Base-by-base conservation (phyloP, 192 early-diverging fungal genomes). In the Coemansia sp. region DNA sequence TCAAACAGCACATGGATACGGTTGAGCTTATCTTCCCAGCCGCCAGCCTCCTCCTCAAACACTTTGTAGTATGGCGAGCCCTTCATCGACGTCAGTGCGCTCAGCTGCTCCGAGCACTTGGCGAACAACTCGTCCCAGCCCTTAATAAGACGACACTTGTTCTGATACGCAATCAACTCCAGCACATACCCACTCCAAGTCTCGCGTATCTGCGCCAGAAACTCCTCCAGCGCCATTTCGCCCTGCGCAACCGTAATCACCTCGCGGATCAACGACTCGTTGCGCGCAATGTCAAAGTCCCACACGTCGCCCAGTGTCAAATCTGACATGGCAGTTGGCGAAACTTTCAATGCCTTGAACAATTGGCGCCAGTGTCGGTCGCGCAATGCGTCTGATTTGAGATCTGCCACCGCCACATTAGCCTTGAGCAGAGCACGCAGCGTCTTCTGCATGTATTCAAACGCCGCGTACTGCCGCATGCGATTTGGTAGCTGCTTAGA, bases 171-270 rank as follows among this genome's bases (percentile, higher is more conserved):
- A 48, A 97, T 91, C 21, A 99, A 87, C 68, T 99, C 98, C 34
- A 99, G 72, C 14, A 88, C 84, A 68, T 97, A 98, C 49, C 84
- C 88, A 22, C 87, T 87, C 98, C 98, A 99, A 0, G 90, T 93
- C 69, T 95, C 94, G 68, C 87, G 85, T 50, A 89, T 81, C 80
- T 95, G 93, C 58, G 88, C 89, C 79, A 99, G 84, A 84, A 95
- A 99, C 79, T 96, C 93, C 82, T 99, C 98, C 58, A 99, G 80
- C 10, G 94, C 98, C 97, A 99, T 98, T 84, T 99, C 98, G 64
- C 98, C 98, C 72, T 97, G 93, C 5, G 98, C 98, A 51, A 91
- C 88, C 4, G 88, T 85, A 41, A 98, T 89, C 32, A 97, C 88
- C 18, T 97, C 96, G 56, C 88, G 88, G 28, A 98, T 85, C n/a